Percentiles rank a stretch among this genome's conserved stretches.
These are phyloP conservation scores for Colletotrichum graminicola DNA, from an alignment of 2,329 filamentous ascomycete genomes.

Conservation along the genomic window DNA sequence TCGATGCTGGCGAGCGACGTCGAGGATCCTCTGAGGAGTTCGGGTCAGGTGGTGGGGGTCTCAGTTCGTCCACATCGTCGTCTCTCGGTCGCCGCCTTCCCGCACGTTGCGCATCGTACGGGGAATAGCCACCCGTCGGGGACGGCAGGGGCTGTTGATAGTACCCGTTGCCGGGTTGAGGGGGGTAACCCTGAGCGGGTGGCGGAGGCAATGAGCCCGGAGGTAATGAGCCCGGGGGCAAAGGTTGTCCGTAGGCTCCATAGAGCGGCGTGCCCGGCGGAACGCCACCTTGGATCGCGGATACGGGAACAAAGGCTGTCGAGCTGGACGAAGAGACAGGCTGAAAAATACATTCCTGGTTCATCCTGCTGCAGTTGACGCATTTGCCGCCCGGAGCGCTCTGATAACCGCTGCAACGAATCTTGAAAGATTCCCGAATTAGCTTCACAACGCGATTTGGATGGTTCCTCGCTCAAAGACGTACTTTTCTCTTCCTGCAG, in stretches of 20 bases:
- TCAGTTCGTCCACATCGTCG: conserved; percentile 57
- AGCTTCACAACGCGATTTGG: background rate
- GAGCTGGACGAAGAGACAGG: conserved; percentile 68
- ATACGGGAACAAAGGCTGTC: conserved; percentile 70
- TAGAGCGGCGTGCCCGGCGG: conserved; percentile 68
- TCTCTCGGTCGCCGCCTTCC: conserved; percentile 54
- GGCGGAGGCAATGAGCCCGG: conserved; percentile 40
- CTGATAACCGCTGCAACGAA: conserved; percentile 71
- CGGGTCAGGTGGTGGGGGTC: conserved; percentile 59
- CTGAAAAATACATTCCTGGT: conserved; percentile 72
- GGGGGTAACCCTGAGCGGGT: conserved; percentile 33
- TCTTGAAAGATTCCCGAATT: conserved; percentile 53
- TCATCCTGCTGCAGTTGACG: conserved; percentile 71
- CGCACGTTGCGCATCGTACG: conserved; percentile 53
- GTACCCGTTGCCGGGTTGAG: conserved; percentile 47
- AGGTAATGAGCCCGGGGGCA: conserved; percentile 51
- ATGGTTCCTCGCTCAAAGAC: conserved; percentile 19
- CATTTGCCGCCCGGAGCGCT: conserved; percentile 71
- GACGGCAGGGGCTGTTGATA: conserved; percentile 59
- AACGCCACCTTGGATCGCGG: conserved; percentile 68
- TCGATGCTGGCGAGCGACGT: conserved; percentile 64
- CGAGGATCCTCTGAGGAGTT: conserved; percentile 61
- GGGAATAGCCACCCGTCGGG: conserved; percentile 58
- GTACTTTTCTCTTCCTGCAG: conserved; percentile 71
- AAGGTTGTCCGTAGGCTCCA: conserved; percentile 69